Evolutionary conservation across 2,329 filamentous ascomycete species (phyloP).

Genomic region (Curvularia spicifera): DNA sequence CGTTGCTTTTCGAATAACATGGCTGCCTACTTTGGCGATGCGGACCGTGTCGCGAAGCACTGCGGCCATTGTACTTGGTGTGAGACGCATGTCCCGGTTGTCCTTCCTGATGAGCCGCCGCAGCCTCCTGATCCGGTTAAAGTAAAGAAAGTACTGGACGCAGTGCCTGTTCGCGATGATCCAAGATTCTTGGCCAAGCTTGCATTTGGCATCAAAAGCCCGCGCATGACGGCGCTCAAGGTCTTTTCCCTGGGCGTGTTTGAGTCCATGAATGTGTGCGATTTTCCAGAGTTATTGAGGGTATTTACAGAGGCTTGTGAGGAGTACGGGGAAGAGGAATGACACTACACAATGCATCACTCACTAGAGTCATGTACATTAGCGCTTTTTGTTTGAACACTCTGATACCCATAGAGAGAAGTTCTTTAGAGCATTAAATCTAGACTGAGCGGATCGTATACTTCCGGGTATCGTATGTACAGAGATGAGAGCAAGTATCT

Average conservation of each 20-base stretch:
- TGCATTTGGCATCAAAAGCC: slow-evolving; percentile 68
- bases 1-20: slow-evolving; percentile 61
- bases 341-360: background rate
- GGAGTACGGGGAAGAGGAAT: background rate
- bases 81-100: slow-evolving; percentile 41
- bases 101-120: slow-evolving; percentile 50
- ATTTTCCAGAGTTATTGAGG: slow-evolving; percentile 53
- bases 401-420: background rate
- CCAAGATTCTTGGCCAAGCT: slow-evolving; percentile 64
- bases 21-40: slow-evolving; percentile 65
- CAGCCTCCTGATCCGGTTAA: slow-evolving; percentile 50
- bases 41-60: slow-evolving; percentile 49
- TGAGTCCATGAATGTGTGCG: slow-evolving; percentile 61
- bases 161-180: slow-evolving; percentile 61
- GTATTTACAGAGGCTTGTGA: slow-evolving; percentile 24
- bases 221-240: slow-evolving; percentile 58
- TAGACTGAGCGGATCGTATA: slow-evolving; percentile 9
- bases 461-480: slow-evolving; percentile 6
- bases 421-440: slow-evolving; percentile 5
- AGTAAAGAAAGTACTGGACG: slow-evolving; percentile 55
- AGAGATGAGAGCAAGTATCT: background rate
- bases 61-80: slow-evolving; percentile 65
- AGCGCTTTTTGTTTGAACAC: background rate
- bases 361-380: background rate
- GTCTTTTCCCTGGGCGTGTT: slow-evolving; percentile 57